phyloP scores from a whole-genome alignment of 352 stramenopile species.

The Phytophthora meadii region DNA sequence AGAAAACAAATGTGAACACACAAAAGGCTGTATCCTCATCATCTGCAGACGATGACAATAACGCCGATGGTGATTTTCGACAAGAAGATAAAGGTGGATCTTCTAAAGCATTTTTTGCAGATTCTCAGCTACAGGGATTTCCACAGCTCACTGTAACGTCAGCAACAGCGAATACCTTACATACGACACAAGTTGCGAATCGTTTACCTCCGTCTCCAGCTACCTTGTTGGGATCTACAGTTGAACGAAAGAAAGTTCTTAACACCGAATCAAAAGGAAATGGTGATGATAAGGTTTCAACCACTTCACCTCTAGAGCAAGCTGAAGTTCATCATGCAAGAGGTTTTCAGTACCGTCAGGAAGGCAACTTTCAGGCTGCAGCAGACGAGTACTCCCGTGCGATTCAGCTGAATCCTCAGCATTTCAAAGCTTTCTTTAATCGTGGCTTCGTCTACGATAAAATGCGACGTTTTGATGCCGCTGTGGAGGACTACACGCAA shows the following conservation, averaged over 20 bases:
- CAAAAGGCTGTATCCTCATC: neutral
- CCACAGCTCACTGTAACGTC: slow-evolving; percentile 7
- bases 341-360: slow-evolving; percentile 80
- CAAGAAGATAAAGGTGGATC: slow-evolving; percentile 14
- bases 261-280: neutral
- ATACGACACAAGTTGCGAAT: slow-evolving; percentile 1
- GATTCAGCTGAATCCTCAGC: slow-evolving; percentile 69
- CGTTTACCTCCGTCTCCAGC: slow-evolving; percentile 19
- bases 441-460: slow-evolving; percentile 89
- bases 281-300: neutral
- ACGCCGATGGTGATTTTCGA: slow-evolving; percentile 8
- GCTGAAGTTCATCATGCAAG: slow-evolving; percentile 65
- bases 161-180: slow-evolving; percentile 2
- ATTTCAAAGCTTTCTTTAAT: slow-evolving; percentile 93
- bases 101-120: neutral
- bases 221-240: slow-evolving; percentile 1
- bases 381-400: slow-evolving; percentile 82
- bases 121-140: slow-evolving; percentile 5
- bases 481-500: slow-evolving; percentile 81
- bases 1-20: slow-evolving; percentile 1
- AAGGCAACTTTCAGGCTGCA: slow-evolving; percentile 83
- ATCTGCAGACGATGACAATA: slow-evolving; percentile 22
- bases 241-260: slow-evolving; percentile 10
- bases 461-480: slow-evolving; percentile 72
- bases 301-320: slow-evolving; percentile 20